phyloP scores from a whole-genome alignment of 345 rosid genomes.

The Gossypium ekmanianum region DNA sequence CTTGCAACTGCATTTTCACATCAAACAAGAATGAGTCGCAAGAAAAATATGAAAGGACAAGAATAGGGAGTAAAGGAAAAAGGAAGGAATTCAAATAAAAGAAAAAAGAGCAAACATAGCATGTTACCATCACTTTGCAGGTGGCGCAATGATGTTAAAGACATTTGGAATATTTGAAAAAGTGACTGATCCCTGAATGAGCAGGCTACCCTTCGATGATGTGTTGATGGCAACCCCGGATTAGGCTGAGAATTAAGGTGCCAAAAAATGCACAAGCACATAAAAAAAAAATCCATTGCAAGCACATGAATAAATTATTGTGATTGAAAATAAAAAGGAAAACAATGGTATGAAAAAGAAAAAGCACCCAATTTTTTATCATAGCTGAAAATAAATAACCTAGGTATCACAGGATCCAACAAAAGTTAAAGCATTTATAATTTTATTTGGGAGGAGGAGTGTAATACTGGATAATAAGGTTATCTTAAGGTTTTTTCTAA shows the following conservation, averaged over 20 bases:
- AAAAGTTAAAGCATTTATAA: background rate
- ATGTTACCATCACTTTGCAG: slow-evolving; percentile 87
- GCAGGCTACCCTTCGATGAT: slow-evolving; percentile 90
- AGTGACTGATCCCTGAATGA: slow-evolving; percentile 92
- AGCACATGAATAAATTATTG: background rate
- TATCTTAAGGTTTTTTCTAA: background rate
- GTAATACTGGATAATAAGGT: background rate
- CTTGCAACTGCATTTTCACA: slow-evolving; percentile 49
- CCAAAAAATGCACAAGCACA: slow-evolving; percentile 22
- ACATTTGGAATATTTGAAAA: slow-evolving; percentile 88
- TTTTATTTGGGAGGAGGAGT: background rate
- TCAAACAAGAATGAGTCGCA: background rate
- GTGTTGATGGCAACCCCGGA: slow-evolving; percentile 74
- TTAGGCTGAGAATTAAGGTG: slow-evolving; percentile 51
- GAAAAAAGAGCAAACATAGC: slow-evolving; percentile 10
- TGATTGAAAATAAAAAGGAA: background rate
- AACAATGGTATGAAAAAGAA: background rate
- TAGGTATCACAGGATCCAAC: background rate
- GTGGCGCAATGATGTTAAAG: slow-evolving; percentile 79
- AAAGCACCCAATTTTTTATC: background rate
- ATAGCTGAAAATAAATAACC: background rate
- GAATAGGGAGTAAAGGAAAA: background rate
- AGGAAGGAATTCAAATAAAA: background rate
- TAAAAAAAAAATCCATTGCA: slow-evolving; percentile 21
- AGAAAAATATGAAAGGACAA: background rate